Evolutionary conservation across 495 filamentous ascomycete species (phyloP), one percentile per base, ranked within the genome.

Genomic region (Choiromyces venosus): DNA sequence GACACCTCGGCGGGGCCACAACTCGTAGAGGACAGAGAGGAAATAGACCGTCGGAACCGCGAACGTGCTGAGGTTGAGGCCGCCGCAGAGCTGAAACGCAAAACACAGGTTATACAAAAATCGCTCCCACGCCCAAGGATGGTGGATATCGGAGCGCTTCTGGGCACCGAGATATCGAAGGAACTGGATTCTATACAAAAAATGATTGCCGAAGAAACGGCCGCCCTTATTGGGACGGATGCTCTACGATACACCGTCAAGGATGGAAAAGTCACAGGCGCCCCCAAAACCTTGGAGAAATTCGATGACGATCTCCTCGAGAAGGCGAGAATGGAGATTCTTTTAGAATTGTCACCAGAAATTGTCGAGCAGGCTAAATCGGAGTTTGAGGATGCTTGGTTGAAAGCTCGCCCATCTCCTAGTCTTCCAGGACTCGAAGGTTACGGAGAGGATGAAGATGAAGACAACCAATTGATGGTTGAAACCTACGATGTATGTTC

Each of bases 21-120:
- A 37, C 75, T 80, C 16, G 91, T 91, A 81, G 94, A 97, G 82
- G 95, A 99, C 82, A 89, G 93, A 0, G 94, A 91, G 33, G 88
- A 92, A 72, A 87, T 90, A 35, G 95, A 98, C 82, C 86, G 88
- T 70, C 86, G 92, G 71, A 89, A 92, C 68, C 84, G 85, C 36
- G 87, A 90, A 74, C 85, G 89, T 3, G 87, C 86, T 33, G 88
- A 96, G 79, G 90, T 90, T 42, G 88, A 88, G 36, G 91, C 93
- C 29, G 83, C 87, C 37, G 87, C 91, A 35, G 95, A 98, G 74
- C 90, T 91, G 79, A 91, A 87, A 81, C 88, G 94, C 67, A 89
- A 93, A 75, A 95, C 92, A 0, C 94, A 97, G 77, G 94, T 94
- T 18, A 88, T 97, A 79, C 95, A 98, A 82, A 89, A 86, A 71